Conservation (phyloP, 2,329 filamentous ascomycete genomes). For the Talaromyces sp. region DNA sequence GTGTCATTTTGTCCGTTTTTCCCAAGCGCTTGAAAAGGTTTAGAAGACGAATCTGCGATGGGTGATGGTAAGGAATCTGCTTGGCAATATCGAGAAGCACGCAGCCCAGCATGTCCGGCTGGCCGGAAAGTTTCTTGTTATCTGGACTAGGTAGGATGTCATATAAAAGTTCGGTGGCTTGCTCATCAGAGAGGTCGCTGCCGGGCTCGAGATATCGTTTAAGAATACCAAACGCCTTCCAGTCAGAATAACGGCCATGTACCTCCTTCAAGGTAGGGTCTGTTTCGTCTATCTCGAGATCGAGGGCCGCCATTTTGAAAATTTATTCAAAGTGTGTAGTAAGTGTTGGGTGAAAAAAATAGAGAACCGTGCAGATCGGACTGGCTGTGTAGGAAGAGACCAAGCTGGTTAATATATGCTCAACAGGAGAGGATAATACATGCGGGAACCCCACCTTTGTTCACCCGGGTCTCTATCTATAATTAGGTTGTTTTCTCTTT, state of each 20-base stretch:
- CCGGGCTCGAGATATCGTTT: not conserved
- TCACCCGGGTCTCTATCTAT: too few species aligned
- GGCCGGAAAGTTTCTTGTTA: not conserved
- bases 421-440: too few species aligned
- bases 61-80: slow-evolving; percentile 1
- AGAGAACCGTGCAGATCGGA: too few species aligned
- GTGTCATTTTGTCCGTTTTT: too few species aligned
- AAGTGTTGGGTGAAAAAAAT: too few species aligned
- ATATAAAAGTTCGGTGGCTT: not conserved
- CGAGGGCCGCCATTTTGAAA: not conserved
- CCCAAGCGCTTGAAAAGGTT: not conserved
- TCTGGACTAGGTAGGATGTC: not conserved
- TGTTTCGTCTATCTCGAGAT: not conserved
- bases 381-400: not conserved
- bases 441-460: too few species aligned
- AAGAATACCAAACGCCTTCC: not conserved
- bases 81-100: not conserved
- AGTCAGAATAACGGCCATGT: not conserved
- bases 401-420: not conserved
- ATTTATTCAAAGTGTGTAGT: too few species aligned
- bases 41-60: not conserved
- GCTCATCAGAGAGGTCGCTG: not conserved
- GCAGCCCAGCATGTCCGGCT: not conserved
- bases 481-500: too few species aligned
- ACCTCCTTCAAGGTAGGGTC: not conserved